phyloP scores from a whole-genome alignment of 352 stramenopile species.

The Chrysophaeum taylorii region DNA sequence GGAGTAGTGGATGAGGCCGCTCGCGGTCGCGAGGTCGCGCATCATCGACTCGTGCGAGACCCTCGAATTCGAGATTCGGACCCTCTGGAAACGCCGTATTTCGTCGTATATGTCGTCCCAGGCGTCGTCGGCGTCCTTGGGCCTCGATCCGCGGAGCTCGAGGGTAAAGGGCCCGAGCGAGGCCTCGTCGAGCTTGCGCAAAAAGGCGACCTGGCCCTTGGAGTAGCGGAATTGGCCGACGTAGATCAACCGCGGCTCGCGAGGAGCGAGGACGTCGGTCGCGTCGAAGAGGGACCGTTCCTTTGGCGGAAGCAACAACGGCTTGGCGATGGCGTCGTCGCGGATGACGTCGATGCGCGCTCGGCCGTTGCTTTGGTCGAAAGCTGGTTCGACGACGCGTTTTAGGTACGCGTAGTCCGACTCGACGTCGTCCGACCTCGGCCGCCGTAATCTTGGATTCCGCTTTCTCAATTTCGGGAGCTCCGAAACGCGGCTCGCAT shows the following conservation, averaged over 20 bases:
- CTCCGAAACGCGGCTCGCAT: not conserved
- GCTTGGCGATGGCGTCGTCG: not conserved
- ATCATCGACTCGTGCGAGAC: not conserved
- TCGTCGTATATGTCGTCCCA: too few species aligned
- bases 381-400: too few species aligned
- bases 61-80: not conserved
- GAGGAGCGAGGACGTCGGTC: not conserved
- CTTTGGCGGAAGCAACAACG: not conserved
- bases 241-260: not conserved
- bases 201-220: slow-evolving; percentile 9
- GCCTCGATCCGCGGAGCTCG: not conserved
- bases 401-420: not conserved
- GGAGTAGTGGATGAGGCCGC: not conserved
- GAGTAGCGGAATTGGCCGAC: not conserved
- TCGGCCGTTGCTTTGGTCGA: too few species aligned
- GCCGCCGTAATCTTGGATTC: too few species aligned
- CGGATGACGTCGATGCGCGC: not conserved
- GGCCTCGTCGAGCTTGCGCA: not conserved
- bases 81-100: too few species aligned
- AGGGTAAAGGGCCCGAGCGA: not conserved
- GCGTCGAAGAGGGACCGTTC: not conserved
- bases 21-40: not conserved
- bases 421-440: not conserved
- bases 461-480: too few species aligned
- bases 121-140: not conserved